Percentiles rank a stretch among this genome's conserved stretches.
Evolutionary conservation across 2,329 filamentous ascomycete genomes (phyloP).

Genomic region (Aspergillus sclerotialis): DNA sequence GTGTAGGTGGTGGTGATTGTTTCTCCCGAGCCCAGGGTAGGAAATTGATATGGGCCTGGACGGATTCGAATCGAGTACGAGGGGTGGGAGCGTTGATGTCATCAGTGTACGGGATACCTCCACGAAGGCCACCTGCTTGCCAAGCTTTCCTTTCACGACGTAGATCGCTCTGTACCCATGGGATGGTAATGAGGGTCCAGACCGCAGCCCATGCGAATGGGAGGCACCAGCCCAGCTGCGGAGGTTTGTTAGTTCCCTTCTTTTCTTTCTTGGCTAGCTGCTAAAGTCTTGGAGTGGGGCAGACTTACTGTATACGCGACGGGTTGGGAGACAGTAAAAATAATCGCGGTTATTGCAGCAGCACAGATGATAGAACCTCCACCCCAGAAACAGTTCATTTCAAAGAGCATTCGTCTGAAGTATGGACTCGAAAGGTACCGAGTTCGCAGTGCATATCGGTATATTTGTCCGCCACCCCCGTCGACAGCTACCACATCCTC

Average conservation of each 20-base stretch:
- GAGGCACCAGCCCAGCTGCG: constrained; percentile 35
- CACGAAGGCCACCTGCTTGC: constrained; percentile 26
- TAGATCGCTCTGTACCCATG: constrained; percentile 40
- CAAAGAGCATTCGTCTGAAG: constrained; percentile 48
- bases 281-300: not conserved
- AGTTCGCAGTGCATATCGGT: constrained; percentile 44
- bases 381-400: constrained; percentile 53
- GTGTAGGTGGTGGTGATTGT: constrained; percentile 14
- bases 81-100: constrained; percentile 29
- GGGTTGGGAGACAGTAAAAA: constrained; percentile 43
- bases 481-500: constrained; percentile 64
- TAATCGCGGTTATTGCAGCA: constrained; percentile 39
- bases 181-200: constrained; percentile 40
- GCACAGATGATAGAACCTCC: constrained; percentile 44
- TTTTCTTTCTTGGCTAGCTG: not conserved
- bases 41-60: constrained; percentile 22
- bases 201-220: constrained; percentile 37
- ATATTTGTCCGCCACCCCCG: constrained; percentile 51
- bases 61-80: constrained; percentile 31
- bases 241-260: constrained; percentile 6
- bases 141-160: constrained; percentile 39
- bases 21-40: constrained; percentile 24
- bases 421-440: constrained; percentile 49
- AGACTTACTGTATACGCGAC: constrained; percentile 41
- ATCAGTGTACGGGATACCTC: constrained; percentile 31